Evolutionary conservation across 176 grass and related monocot species (phyloP), one percentile per base, ranked within the genome.

Genomic region (Eremochloa ophiuroides): DNA sequence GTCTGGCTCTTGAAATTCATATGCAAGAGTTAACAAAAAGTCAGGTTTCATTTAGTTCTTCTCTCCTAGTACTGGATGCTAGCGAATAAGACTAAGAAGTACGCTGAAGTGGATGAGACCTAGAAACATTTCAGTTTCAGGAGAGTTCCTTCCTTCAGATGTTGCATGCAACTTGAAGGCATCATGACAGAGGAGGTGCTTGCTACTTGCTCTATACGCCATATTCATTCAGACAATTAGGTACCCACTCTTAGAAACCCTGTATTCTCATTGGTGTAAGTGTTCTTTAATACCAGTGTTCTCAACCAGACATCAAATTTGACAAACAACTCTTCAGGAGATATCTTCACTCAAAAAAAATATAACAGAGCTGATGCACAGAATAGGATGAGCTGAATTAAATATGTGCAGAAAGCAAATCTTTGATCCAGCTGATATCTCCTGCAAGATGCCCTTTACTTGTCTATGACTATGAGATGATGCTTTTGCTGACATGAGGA

Each of bases 401-500:
- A 87, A 51, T 48, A 58, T 33, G 56, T 58, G 66, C 58, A 35
- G 67, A 38, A 66, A 48, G 22, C 37, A 61, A 48, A 79, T 37
- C 1, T 60, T 66, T 6, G 17, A 47, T 50, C 61, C 13, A 75
- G 44, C 25, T 26, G 59, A 58, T 8, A 31, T 80, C 69, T 72
- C 5, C 3, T 23, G 38, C 31, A 79, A 80, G 48, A 74, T 80
- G 40, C 39, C 47, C 8, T 62, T 80, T 20, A 18, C 62, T 62
- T 43, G 46, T 68, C 48, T 23, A 5, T 84, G 69, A 71, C 48
- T 23, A 5, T 84, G 69, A 44, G 40, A 44, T 75, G 76, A 80
- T 80, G 62, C 69, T 80, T 75, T 62, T 63, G 47, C 62, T 84
- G 75, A 75, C 62, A 84, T 80, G 22, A 80, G 69, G 62, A 88